Conservation (phyloP, 768 basidiomycete species). For the Boletus sp. region DNA sequence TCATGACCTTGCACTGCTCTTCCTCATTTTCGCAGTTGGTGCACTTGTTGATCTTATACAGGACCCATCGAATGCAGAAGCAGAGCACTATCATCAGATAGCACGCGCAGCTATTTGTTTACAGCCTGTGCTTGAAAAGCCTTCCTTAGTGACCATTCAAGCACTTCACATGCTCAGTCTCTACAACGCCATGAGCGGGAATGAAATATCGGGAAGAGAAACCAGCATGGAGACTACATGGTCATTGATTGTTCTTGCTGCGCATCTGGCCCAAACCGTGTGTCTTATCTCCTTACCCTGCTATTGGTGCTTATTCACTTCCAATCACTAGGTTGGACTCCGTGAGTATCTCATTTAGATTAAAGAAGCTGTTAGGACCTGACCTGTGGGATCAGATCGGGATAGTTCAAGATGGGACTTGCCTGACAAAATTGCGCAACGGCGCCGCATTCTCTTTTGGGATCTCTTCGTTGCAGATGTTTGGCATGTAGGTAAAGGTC, state of each 20-base stretch:
- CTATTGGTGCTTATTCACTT: constrained; percentile 13
- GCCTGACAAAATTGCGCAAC: constrained; percentile 58
- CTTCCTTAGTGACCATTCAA: constrained; percentile 69
- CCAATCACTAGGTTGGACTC: constrained; percentile 54
- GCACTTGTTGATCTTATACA: constrained; percentile 42
- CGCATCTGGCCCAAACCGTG: constrained; percentile 65
- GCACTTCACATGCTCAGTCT: constrained; percentile 65
- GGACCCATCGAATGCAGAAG: constrained; percentile 37
- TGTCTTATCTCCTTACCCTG: constrained; percentile 24
- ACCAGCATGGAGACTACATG: constrained; percentile 74
- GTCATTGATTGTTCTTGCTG: constrained; percentile 62
- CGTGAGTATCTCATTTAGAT: constrained; percentile 45
- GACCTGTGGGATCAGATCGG: constrained; percentile 42
- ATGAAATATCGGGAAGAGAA: constrained; percentile 53
- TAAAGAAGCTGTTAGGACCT: constrained; percentile 7
- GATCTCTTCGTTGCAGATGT: constrained; percentile 71
- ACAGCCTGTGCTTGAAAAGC: constrained; percentile 69
- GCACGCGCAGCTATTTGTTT: constrained; percentile 63
- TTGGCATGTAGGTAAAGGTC: constrained; percentile 52
- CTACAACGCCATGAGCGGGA: constrained; percentile 69
- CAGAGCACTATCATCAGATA: constrained; percentile 66
- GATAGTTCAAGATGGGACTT: constrained; percentile 66
- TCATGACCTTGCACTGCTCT: constrained; percentile 51
- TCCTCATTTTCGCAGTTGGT: constrained; percentile 51
- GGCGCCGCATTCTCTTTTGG: constrained; percentile 73